phyloP scores from a whole-genome alignment of 2,329 filamentous ascomycete species.

The Cladophialophora bantiana region DNA sequence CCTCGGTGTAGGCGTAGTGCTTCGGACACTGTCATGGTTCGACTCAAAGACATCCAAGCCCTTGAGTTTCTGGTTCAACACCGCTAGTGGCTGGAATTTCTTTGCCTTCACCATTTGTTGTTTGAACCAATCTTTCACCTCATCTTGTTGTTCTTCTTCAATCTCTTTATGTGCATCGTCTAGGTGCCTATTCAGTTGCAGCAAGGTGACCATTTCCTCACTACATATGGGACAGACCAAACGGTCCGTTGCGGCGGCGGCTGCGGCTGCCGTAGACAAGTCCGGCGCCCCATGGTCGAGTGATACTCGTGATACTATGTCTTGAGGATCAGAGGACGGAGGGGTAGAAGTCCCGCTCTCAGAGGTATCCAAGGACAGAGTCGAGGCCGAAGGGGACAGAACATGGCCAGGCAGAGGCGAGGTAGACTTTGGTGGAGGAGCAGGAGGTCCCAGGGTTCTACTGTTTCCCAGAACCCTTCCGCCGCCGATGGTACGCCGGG shows the following conservation, averaged over 20 bases:
- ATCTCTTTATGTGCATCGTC: constrained; percentile 91
- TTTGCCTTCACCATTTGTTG: constrained; percentile 93
- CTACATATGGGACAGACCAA: constrained; percentile 97
- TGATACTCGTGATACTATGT: constrained; percentile 81
- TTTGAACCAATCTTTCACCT: constrained; percentile 97
- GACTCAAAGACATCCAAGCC: constrained; percentile 93
- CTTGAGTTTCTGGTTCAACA: constrained; percentile 92
- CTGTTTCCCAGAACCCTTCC: constrained; percentile 89
- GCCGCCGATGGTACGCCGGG: constrained; percentile 85
- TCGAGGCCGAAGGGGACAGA: constrained; percentile 73
- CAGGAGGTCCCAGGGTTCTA: constrained; percentile 75
- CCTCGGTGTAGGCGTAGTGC: constrained; percentile 45
- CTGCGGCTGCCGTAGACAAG: constrained; percentile 57
- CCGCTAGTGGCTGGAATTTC: constrained; percentile 86
- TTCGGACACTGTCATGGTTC: constrained; percentile 70
- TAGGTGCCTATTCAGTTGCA: constrained; percentile 89
- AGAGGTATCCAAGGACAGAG: constrained; percentile 68
- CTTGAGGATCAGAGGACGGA: constrained; percentile 75
- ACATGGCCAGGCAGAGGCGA: constrained; percentile 53
- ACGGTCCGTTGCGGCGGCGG: constrained; percentile 66
- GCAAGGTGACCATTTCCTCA: constrained; percentile 96
- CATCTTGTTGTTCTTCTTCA: constrained; percentile 85
- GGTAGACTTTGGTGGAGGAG: constrained; percentile 51
- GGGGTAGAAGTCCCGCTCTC: constrained; percentile 69
- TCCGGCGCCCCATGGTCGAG: constrained; percentile 66